Percentiles rank a stretch among this genome's conserved stretches.
phyloP scores from a whole-genome alignment of 495 filamentous ascomycete species.

The Xylaria grammica region DNA sequence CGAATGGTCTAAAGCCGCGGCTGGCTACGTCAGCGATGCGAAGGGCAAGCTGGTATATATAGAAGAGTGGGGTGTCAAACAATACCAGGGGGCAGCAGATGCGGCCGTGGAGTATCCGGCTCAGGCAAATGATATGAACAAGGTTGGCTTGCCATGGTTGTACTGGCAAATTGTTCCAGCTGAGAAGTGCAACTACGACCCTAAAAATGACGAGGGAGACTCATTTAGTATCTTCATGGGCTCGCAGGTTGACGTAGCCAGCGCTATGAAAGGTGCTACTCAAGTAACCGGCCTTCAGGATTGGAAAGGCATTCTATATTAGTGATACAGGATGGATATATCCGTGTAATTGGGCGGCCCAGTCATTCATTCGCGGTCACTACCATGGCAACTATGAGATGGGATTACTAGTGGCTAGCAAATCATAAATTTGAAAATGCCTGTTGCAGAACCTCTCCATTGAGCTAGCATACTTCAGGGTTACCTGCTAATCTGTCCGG shows the following conservation, averaged over 20 bases:
- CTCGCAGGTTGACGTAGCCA: constrained; percentile 23
- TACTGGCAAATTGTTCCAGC: constrained; percentile 36
- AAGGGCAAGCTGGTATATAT: constrained; percentile 36
- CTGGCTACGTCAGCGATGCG: constrained; percentile 23
- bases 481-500: no score
- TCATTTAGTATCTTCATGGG: constrained; percentile 31
- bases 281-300: constrained; percentile 25
- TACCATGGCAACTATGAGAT: not conserved
- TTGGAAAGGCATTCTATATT: constrained; percentile 20
- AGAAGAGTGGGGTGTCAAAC: constrained; percentile 37
- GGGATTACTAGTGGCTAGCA: not conserved
- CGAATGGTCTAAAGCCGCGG: constrained; percentile 25
- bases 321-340: not conserved
- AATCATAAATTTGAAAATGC: no score
- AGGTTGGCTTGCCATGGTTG: constrained; percentile 29
- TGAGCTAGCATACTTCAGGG: no score
- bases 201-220: constrained; percentile 22
- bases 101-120: constrained; percentile 31
- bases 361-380: not conserved
- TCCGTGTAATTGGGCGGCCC: not conserved
- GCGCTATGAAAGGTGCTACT: constrained; percentile 29
- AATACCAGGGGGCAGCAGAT: constrained; percentile 15
- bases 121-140: constrained; percentile 32
- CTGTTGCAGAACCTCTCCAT: no score
- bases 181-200: constrained; percentile 30